Base-by-base conservation (phyloP, 1,284 basidiomycete genomes). In the Tylopilus sp. region DNA sequence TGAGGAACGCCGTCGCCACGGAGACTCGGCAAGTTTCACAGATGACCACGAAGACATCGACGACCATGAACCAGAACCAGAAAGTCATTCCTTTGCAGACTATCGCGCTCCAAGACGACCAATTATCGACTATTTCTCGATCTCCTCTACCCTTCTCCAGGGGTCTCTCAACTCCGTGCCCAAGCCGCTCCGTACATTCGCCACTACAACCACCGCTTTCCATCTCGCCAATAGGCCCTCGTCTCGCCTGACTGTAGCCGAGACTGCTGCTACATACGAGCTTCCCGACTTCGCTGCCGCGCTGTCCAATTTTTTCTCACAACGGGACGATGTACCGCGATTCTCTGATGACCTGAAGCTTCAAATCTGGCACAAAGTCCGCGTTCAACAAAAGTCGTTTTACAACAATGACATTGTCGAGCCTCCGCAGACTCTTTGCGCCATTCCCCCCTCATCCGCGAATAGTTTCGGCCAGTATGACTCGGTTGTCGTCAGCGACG, bases 361-460 rank as follows among this genome's bases (percentile, higher is more conserved):
- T 52, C 60, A 67, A 49, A 32, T 67, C n/a, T 67, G 66, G 60
- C 41, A 57, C 29, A 67, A 44, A 5, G 19, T 67, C 8, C 16
- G 18, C 7, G n/a, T 58, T 3, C 66, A 67, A 15, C 58, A 59
- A n/a, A 56, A 12, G 44, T 38, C 19, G 3, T 67, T 58, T 52
- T 58, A 67, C 29, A 19, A 36, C 33, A 36, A 36, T 15, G 12
- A 32, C 39, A 22, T 16, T 36, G 2, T 24, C 57, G 3, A 57
- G 10, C 22, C 26, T 3, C 41, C 26, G 3, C 67, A 67, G 52
- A 55, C 58, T 9, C 39, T 63, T 18, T 13, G 18, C 29, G 52
- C 58, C 3, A n/a, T 36, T 24, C 58, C 61, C 15, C 44, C 61
- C 22, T 61, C 58, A 4, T 16, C 12, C 2, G 5, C n/a, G 0